A percentile compares a stretch with the other conserved stretches of the same genome.
Evolutionary conservation across 179 eudicot species (phyloP).

Genomic region (Silene noctiflora): DNA sequence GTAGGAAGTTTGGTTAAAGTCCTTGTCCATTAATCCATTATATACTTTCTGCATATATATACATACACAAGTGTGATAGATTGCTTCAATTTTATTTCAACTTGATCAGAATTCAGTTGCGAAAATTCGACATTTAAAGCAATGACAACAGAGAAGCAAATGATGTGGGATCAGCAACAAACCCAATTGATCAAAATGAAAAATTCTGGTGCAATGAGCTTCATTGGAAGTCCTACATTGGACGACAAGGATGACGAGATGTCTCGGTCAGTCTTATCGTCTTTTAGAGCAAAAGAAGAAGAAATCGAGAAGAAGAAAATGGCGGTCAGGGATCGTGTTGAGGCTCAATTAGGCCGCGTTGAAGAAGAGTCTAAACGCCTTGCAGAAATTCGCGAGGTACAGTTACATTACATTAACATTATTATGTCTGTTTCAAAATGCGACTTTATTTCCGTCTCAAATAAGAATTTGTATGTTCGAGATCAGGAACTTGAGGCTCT

Average conservation of each 20-base stretch:
- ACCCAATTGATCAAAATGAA: conserved; percentile 24
- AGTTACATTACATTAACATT: too few relatives aligned
- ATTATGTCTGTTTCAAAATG: too few relatives aligned
- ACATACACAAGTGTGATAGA: not conserved
- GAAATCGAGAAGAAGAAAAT: conserved; percentile 55
- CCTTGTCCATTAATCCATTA: conserved; percentile 11
- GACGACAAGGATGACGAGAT: conserved; percentile 39
- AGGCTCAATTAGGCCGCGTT: conserved; percentile 79
- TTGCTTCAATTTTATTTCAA: not conserved
- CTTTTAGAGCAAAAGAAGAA: conserved; percentile 45
- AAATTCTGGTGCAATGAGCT: conserved; percentile 32
- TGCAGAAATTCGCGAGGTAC: conserved; percentile 78
- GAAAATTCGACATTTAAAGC: not conserved
- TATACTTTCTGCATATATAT: conserved; percentile 13
- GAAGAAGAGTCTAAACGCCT: conserved; percentile 79
- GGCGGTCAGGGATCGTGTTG: conserved; percentile 56
- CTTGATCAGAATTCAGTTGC: conserved; percentile 19
- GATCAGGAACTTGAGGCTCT: conserved; percentile 60
- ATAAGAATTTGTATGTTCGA: not conserved
- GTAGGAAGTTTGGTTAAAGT: conserved; percentile 34
- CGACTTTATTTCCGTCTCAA: not conserved
- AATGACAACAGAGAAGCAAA: conserved; percentile 30
- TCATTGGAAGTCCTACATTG: conserved; percentile 17
- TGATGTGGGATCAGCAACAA: conserved; percentile 27
- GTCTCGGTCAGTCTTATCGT: conserved; percentile 33